These are phyloP conservation scores for Ganoderma multipileum DNA, from an alignment of 1,284 basidiomycete species.

Conservation along the genomic window DNA sequence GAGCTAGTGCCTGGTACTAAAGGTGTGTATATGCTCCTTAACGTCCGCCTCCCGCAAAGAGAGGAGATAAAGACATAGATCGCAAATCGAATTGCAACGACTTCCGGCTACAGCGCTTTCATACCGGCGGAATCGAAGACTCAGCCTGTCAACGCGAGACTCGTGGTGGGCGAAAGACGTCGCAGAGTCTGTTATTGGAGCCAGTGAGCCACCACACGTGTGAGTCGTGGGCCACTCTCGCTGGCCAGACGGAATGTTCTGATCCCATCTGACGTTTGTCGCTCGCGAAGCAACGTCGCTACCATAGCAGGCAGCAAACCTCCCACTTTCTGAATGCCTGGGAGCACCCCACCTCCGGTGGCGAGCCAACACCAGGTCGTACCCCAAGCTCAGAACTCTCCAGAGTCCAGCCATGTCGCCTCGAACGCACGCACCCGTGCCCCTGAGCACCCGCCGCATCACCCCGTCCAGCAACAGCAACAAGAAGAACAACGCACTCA, in stretches of 20 bases:
- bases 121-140: neutral
- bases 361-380: neutral
- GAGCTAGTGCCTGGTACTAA: neutral
- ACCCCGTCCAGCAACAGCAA: too few relatives aligned
- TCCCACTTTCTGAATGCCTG: neutral
- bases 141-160: neutral
- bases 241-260: neutral
- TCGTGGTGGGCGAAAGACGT: neutral
- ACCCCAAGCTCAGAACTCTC: neutral
- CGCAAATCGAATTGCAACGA: neutral
- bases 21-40: constrained; percentile 2
- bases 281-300: neutral
- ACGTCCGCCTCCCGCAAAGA: neutral
- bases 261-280: neutral
- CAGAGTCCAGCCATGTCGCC: neutral
- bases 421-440: neutral
- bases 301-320: neutral
- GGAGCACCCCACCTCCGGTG: neutral
- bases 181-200: too few relatives aligned
- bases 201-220: neutral
- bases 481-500: too few relatives aligned
- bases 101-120: neutral
- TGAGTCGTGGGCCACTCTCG: neutral
- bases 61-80: neutral
- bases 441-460: neutral